Evolutionary conservation across 306 rosid species (phyloP).

Genomic region (Quercus wislizeni): DNA sequence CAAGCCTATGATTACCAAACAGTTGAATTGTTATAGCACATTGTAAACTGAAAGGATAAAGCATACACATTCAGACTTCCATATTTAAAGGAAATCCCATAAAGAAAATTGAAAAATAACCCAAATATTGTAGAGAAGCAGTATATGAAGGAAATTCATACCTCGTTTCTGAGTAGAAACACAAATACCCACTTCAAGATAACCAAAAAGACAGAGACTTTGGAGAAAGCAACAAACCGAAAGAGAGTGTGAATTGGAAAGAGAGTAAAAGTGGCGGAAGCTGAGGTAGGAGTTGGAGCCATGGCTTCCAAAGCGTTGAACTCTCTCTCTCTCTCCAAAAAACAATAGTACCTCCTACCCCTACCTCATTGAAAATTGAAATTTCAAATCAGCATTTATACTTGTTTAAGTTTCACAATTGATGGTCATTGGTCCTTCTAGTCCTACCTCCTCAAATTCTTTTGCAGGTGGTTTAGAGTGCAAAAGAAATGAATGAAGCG

Average conservation of each 20-base stretch:
- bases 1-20: not conserved
- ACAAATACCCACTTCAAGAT: not conserved
- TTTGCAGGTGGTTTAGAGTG: no score
- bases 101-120: not conserved
- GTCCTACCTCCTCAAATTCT: no score
- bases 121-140: not conserved
- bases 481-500: no score
- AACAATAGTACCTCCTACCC: slow-evolving; percentile 51
- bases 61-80: not conserved
- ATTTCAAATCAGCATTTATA: no score
- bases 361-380: no score
- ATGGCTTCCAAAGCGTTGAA: slow-evolving; percentile 87
- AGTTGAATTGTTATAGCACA: not conserved
- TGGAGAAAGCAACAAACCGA: slow-evolving; percentile 28
- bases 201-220: not conserved
- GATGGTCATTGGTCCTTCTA: no score
- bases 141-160: not conserved
- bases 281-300: slow-evolving; percentile 74
- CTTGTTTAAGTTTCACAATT: no score
- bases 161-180: slow-evolving; percentile 83
- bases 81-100: not conserved
- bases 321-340: slow-evolving; percentile 46
- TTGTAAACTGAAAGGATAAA: not conserved
- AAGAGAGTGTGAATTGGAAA: slow-evolving; percentile 68
- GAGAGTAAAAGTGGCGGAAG: slow-evolving; percentile 89